Percentiles rank a stretch among this genome's conserved stretches.
phyloP scores from a whole-genome alignment of 805 yeast genomes.

The Saccharomycopsis malanga region DNA sequence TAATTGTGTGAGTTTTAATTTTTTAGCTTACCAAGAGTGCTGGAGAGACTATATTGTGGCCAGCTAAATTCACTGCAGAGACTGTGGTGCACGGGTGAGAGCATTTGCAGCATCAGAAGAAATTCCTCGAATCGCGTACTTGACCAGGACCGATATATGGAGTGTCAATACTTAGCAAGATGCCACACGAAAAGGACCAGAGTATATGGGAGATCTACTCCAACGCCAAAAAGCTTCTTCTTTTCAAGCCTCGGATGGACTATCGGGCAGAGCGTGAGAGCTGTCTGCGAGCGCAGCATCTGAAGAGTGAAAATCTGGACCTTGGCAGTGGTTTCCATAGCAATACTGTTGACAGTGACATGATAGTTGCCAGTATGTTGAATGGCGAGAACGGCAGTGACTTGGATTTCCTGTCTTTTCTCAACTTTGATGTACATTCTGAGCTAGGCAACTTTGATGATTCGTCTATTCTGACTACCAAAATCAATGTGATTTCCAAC shows the following conservation, averaged over 20 bases:
- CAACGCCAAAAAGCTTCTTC: constrained; percentile 29
- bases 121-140: background rate
- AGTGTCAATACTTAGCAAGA: no score
- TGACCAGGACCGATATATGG: no score
- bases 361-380: constrained; percentile 16
- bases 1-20: no score
- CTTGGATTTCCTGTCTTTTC: constrained; percentile 4
- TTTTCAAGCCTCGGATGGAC: constrained; percentile 29
- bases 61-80: no score
- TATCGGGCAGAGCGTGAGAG: constrained; percentile 27
- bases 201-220: constrained; percentile 30
- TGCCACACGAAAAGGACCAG: constrained; percentile 2
- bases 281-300: constrained; percentile 23
- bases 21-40: no score
- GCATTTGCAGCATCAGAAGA: no score
- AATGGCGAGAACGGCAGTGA: background rate
- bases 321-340: background rate
- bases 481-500: constrained; percentile 5
- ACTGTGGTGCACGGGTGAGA: no score
- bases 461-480: constrained; percentile 4
- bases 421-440: constrained; percentile 9
- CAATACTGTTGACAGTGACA: constrained; percentile 3
- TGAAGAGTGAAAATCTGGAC: background rate
- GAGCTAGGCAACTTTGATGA: background rate
- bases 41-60: no score